Conservation (phyloP, 2,329 filamentous ascomycete species). For the Periconia digitata region DNA sequence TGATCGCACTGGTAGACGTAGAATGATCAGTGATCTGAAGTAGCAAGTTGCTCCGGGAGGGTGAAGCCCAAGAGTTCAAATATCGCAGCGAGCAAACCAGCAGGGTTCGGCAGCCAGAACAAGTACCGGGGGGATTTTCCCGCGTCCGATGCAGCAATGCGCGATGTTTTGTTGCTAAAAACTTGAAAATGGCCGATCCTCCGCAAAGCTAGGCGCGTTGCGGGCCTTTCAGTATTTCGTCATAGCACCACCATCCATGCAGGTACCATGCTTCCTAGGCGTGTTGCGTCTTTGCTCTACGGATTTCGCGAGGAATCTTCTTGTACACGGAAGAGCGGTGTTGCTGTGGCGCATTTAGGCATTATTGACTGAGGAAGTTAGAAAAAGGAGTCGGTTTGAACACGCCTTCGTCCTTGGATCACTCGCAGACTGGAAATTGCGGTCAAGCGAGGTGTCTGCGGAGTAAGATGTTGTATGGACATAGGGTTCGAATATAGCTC, state of each 20-base stretch:
- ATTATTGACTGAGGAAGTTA: background rate
- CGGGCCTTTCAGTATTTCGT: too few species aligned
- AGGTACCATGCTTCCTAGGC: background rate
- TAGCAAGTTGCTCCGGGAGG: background rate
- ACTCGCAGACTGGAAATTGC: background rate
- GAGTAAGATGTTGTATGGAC: background rate
- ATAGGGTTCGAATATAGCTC: background rate
- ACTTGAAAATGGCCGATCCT: background rate
- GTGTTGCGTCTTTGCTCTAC: background rate
- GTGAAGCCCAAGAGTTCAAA: background rate
- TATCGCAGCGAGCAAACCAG: conserved; percentile 2
- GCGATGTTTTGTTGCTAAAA: background rate
- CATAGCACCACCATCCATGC: background rate
- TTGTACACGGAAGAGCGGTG: background rate
- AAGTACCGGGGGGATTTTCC: background rate
- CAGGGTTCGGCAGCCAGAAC: background rate
- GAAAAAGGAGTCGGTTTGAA: background rate
- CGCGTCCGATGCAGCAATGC: too few species aligned
- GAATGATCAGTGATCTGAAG: background rate
- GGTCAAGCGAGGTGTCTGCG: background rate
- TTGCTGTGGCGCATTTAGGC: background rate
- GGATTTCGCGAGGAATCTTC: too few species aligned
- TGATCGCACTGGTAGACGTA: too few species aligned
- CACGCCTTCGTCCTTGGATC: background rate
- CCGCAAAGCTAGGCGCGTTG: background rate